Base-by-base conservation (phyloP, 163 green algal species). In the Trebouxia gelatinosa region DNA sequence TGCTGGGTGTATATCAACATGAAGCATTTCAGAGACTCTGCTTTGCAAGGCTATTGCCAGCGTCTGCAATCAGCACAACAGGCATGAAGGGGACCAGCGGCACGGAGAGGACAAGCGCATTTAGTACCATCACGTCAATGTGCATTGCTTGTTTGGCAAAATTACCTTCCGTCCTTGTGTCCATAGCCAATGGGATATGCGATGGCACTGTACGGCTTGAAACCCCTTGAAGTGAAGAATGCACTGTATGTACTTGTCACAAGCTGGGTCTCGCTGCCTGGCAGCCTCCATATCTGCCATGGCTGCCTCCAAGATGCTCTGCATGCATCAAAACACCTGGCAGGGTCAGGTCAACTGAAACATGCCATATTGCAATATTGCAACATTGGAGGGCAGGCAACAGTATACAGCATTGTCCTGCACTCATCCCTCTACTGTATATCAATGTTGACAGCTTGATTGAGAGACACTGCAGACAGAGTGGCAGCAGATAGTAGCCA, bases 181-280 rank as follows among this genome's bases (percentile, higher is more conserved):
- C 95, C 95, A 99, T 78, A 99, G 86, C 85, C 86, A 92, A 85
- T 99, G 93, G 29, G 90, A 86, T 19, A 98, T 83, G 4, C 96
- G 86, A 58, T 99, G 83, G 57, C 82, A 86, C 87, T 99, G 96
- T 21, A 97, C 80, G 0, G 94, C 93, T 79, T 97, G 91, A 72
- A 92, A 98, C 32, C 94, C 94, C 86, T 98, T 98, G 87, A 97
- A 98, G 82, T 94, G 94, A 26, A 99, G 84, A 59, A 98, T 81
- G 78, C 85, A 92, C 82, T 97, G 93, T 2, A 87, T 86, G 79
- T 94, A 96, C 11, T 89, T 89, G 31, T 94, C 87, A 81, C 95
- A 99, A 16, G 96, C 97, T 3, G 96, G 95, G 84, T 99, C 96
- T 16, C 96, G 87, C 23, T 99, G 95, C 6, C 87, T 75, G n/a